Conservation (phyloP, 805 yeast genomes). For the Blastobotrys peoriensis region DNA sequence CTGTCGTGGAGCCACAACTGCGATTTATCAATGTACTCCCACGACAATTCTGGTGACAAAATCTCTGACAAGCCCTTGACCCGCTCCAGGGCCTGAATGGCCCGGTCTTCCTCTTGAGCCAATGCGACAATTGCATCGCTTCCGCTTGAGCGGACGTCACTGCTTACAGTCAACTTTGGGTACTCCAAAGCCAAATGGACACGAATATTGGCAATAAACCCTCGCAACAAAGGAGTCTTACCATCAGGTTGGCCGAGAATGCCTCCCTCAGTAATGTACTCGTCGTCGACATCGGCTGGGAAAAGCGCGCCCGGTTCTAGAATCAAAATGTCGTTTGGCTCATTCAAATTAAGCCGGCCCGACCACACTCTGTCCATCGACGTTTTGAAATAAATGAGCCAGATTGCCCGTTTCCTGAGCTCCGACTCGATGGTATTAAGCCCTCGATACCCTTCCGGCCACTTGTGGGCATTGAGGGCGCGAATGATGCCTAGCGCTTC, state of each 20-base stretch:
- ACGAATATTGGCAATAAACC: constrained; percentile 10
- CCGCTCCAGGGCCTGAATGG: constrained; percentile 4
- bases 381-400: constrained; percentile 9
- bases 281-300: constrained; percentile 78
- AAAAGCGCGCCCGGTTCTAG: constrained; percentile 24
- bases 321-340: constrained; percentile 4
- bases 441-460: constrained; percentile 12
- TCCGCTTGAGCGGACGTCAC: neutral
- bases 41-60: constrained; percentile 7
- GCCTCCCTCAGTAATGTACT: constrained; percentile 59
- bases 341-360: neutral
- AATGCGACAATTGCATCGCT: neutral
- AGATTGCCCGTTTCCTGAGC: constrained; percentile 14
- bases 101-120: constrained; percentile 4
- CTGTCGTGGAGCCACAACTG: neutral
- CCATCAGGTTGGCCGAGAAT: constrained; percentile 43
- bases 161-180: neutral
- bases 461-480: constrained; percentile 6
- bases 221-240: constrained; percentile 11
- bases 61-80: constrained; percentile 2
- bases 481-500: constrained; percentile 10
- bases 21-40: neutral
- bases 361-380: constrained; percentile 5
- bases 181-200: constrained; percentile 9
- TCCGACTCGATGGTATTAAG: constrained; percentile 11